A percentile compares a stretch with the other conserved stretches of the same genome.
Evolutionary conservation across 306 rosid genomes (phyloP).

Genomic region (Comarum palustre): DNA sequence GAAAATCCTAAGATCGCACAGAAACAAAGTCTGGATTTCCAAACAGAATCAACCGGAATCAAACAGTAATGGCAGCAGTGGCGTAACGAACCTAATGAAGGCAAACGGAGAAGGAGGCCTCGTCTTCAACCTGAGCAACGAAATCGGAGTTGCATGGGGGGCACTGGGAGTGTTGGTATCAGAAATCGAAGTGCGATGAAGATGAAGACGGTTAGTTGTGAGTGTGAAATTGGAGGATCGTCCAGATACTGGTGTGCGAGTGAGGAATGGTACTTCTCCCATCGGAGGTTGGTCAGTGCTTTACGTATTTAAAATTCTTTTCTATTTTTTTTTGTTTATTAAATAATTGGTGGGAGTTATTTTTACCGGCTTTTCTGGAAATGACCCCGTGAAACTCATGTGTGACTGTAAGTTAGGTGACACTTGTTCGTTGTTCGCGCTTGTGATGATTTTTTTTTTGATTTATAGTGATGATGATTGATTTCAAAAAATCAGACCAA

Average conservation of each 20-base stretch:
- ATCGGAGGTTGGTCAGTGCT: neutral
- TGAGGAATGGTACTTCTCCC: conserved; percentile 11
- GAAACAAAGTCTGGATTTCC: neutral
- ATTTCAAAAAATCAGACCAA: too few relatives aligned
- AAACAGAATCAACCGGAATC: neutral
- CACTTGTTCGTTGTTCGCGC: neutral
- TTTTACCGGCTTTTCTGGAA: too few relatives aligned
- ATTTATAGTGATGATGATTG: too few relatives aligned
- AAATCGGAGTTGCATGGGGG: neutral
- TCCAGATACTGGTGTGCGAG: neutral
- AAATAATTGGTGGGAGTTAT: too few relatives aligned
- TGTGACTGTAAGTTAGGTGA: too few relatives aligned
- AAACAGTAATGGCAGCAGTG: neutral
- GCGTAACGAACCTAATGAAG: conserved; percentile 1
- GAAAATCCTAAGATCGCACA: too few relatives aligned
- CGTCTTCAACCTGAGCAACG: neutral
- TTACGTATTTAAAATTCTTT: neutral
- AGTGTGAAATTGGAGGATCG: neutral
- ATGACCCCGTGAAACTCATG: too few relatives aligned
- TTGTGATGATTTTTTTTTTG: too few relatives aligned
- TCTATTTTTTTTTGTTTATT: neutral
- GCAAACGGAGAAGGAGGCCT: neutral
- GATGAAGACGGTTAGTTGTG: neutral
- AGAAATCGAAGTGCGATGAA: neutral
- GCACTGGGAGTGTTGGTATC: neutral